Evolutionary conservation across 202 grass and related monocot species (phyloP), one percentile per base, ranked within the genome.

Genomic region (Elaeis oleifera): DNA sequence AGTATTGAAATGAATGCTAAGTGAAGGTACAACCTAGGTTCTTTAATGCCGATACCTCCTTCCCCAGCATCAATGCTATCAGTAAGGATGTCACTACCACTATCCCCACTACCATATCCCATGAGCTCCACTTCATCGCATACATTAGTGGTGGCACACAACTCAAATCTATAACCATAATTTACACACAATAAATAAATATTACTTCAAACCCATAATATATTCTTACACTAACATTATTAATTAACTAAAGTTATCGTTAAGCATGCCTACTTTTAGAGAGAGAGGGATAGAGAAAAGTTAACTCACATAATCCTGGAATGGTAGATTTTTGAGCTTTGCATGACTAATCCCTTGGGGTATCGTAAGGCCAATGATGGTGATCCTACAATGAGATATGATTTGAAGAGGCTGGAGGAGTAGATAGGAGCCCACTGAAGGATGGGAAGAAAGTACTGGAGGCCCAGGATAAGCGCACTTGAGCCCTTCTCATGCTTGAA

Each of bases 331-430:
- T 5, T 85, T 85, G 68, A 95, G 89, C 74, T 89, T 95, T 36
- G 89, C 89, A 69, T 95, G 89, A 76, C 89, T 95, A 80, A 95
- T 95, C 58, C 89, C 89, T 75, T 95, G 89, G 18, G 89, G 89
- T 77, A 95, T 89, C 61, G 85, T 85, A 76, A 95, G 85, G 75
- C 89, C 89, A 62, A 82, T 82, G 51, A 95, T 95, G 82, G 89
- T 95, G 70, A 95, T 66, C 36, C 89, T 3, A 85, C 76, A 64
- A 95, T 49, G 69, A 89, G 82, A 73, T 95, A 85, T 1, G 82
- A 78, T 73, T 85, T 89, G 79, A 95, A 70, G 2, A 83, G 31
- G 3, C 58, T 53, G 6, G 86, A 58, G 25, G 15, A 29, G 71
- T 95, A 95, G 0, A 58, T 54, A 18, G 89, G 85, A 19, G 64